Base-by-base conservation (phyloP, 192 early-diverging fungal genomes). In the Phlyctochytrium planicorne region DNA sequence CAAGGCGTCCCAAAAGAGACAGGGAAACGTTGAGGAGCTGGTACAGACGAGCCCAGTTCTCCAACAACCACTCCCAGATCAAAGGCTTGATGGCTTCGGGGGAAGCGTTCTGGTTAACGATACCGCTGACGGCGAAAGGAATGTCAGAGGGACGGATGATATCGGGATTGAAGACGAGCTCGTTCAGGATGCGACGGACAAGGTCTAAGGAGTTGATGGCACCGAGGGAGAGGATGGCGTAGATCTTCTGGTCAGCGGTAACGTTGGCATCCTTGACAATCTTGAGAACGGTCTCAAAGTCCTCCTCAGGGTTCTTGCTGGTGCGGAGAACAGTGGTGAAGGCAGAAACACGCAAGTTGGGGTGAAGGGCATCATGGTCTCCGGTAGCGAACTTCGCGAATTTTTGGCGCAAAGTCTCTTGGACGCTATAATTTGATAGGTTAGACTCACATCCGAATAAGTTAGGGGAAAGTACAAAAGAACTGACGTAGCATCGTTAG, bases 121-220 rank as follows among this genome's bases (percentile, higher is more conserved):
- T 10, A 1, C 55, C 32, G 37, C n/a, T 59, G 52, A 75, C 34
- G 2, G 63, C 59, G 2, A 16, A 6, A 20, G 34, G 34, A 29
- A 71, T 59, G 60, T 75, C 71, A 31, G 70, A 67, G 12, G 68
- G 36, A 20, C 65, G 60, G 55, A 94, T 75, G 1, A 83, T 87
- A 77, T 95, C 92, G 20, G 90, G 87, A 33, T 77, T 66, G 30
- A 77, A 68, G 3, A 92, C 75, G 63, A 92, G 86, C 60, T 90
- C 85, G 52, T 93, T 91, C 62, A 78, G 67, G 61, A 91, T 86
- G 2, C 52, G 17, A 67, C 91, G 84, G 53, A 89, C 80, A 67
- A 72, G 65, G 3, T 64, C 65, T 6, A 68, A 16, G 33, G 76
- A 78, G 55, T 82, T 68, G n/a, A 79, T 75, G 34, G 72, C 76